These are phyloP conservation scores for Chalciporus sphaerocephalus DNA, from an alignment of 768 basidiomycete species.

Conservation along the genomic window DNA sequence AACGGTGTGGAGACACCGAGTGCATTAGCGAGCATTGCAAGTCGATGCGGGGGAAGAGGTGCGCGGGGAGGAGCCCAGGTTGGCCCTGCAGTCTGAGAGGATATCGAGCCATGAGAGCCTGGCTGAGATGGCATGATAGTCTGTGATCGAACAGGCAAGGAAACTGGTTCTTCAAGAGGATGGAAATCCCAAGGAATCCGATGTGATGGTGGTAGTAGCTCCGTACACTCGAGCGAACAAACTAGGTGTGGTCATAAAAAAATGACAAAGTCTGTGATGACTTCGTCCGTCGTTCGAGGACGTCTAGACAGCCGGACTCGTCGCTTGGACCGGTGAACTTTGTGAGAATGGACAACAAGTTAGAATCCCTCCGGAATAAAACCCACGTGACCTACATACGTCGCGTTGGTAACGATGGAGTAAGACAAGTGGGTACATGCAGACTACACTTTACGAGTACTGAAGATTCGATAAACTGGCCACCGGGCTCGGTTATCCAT, in stretches of 20 bases:
- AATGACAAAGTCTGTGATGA: background rate
- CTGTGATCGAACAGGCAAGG: background rate
- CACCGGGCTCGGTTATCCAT: too few species aligned
- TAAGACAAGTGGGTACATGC: too few species aligned
- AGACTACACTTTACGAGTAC: too few species aligned
- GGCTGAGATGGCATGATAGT: constrained; percentile 15
- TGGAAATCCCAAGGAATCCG: constrained; percentile 2
- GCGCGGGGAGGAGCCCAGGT: constrained; percentile 62
- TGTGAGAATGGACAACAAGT: too few species aligned
- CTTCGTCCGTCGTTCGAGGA: too few species aligned
- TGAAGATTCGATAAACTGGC: too few species aligned
- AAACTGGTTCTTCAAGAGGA: constrained; percentile 5
- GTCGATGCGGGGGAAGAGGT: constrained; percentile 69
- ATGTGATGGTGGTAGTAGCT: constrained; percentile 7
- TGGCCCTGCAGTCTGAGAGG: constrained; percentile 10
- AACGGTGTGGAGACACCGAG: constrained; percentile 75
- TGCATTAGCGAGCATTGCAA: constrained; percentile 82
- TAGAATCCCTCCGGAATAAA: background rate
- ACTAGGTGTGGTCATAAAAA: constrained; percentile 1
- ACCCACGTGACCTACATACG: background rate
- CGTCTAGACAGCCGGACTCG: background rate
- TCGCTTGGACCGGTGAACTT: background rate
- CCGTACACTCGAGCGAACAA: constrained; percentile 2
- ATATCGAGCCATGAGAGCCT: constrained; percentile 9
- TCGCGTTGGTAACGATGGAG: too few species aligned